A percentile compares a stretch with the other conserved stretches of the same genome.
phyloP scores from a whole-genome alignment of 306 rosid species.

The Fragaria iinumae region DNA sequence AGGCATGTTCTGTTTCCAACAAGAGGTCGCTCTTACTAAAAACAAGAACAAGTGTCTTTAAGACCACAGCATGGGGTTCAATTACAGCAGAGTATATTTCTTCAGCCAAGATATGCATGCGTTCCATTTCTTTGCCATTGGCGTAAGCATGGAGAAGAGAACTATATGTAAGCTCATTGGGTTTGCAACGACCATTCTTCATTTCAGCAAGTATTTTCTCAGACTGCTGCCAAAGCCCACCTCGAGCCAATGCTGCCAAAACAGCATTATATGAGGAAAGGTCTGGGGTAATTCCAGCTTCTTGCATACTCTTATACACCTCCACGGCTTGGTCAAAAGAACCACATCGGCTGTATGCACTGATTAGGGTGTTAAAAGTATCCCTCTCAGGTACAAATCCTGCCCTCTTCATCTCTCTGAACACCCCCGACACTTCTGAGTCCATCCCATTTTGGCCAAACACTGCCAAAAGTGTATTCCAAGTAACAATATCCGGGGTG shows the following conservation, averaged over 20 bases:
- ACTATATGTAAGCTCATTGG: constrained; percentile 78
- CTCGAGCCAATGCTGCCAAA: constrained; percentile 89
- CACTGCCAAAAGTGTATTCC: constrained; percentile 91
- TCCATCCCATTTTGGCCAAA: constrained; percentile 93
- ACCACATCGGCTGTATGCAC: constrained; percentile 92
- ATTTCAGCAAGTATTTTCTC: constrained; percentile 84
- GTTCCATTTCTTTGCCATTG: constrained; percentile 72
- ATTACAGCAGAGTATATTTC: constrained; percentile 64
- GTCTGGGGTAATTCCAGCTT: constrained; percentile 83
- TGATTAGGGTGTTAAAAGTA: constrained; percentile 77
- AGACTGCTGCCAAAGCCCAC: constrained; percentile 87
- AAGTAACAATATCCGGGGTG: constrained; percentile 82
- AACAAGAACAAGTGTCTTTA: constrained; percentile 87
- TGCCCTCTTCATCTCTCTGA: constrained; percentile 90
- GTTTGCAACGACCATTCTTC: constrained; percentile 70
- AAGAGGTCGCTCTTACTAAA: constrained; percentile 80
- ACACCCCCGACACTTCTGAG: constrained; percentile 73
- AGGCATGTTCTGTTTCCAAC: constrained; percentile 72
- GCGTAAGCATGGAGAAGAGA: constrained; percentile 93
- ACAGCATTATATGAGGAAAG: constrained; percentile 86
- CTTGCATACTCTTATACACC: constrained; percentile 79
- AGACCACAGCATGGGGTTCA: constrained; percentile 65
- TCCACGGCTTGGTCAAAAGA: constrained; percentile 79
- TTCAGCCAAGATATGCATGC: constrained; percentile 64
- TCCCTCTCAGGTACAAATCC: constrained; percentile 94